These are phyloP conservation scores for Fusarium subtropicale DNA, from an alignment of 2,329 filamentous ascomycete species.

Conservation along the genomic window DNA sequence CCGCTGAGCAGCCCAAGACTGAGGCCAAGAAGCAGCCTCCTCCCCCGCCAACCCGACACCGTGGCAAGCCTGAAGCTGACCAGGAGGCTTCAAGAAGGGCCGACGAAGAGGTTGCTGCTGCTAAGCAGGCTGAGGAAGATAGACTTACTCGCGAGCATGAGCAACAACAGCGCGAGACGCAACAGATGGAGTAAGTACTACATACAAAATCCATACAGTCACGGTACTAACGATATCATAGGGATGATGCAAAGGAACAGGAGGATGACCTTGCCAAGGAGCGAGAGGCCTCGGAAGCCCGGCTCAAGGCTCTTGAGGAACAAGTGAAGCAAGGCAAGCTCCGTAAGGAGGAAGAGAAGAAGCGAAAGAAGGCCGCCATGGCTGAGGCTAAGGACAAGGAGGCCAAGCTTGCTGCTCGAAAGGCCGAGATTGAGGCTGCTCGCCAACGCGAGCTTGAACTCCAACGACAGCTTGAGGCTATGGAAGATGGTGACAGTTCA, in stretches of 20 bases:
- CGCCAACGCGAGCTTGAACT: conserved; percentile 91
- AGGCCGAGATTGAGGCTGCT: conserved; percentile 91
- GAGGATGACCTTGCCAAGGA: conserved; percentile 85
- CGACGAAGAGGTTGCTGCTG: conserved; percentile 64
- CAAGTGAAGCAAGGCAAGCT: conserved; percentile 94
- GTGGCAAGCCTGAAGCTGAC: conserved; percentile 69
- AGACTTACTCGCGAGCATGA: conserved; percentile 78
- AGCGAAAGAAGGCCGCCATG: conserved; percentile 86
- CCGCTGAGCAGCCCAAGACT: conserved; percentile 58
- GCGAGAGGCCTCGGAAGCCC: conserved; percentile 82
- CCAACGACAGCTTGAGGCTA: conserved; percentile 83
- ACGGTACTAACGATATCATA: conserved; percentile 56
- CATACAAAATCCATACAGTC: not conserved
- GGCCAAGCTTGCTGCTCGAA: conserved; percentile 81
- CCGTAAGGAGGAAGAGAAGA: conserved; percentile 96
- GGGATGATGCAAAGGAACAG: conserved; percentile 77
- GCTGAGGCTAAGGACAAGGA: conserved; percentile 92
- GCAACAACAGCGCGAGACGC: conserved; percentile 78
- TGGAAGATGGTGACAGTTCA: conserved; percentile 78
- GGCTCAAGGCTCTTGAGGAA: conserved; percentile 89
- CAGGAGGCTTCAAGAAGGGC: conserved; percentile 66
- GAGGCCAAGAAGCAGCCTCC: conserved; percentile 75
- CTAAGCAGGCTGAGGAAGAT: conserved; percentile 73
- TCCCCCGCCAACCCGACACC: conserved; percentile 83
- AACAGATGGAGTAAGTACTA: conserved; percentile 82